Conservation (phyloP, 768 basidiomycete species). For the Termitomyces sp. region DNA sequence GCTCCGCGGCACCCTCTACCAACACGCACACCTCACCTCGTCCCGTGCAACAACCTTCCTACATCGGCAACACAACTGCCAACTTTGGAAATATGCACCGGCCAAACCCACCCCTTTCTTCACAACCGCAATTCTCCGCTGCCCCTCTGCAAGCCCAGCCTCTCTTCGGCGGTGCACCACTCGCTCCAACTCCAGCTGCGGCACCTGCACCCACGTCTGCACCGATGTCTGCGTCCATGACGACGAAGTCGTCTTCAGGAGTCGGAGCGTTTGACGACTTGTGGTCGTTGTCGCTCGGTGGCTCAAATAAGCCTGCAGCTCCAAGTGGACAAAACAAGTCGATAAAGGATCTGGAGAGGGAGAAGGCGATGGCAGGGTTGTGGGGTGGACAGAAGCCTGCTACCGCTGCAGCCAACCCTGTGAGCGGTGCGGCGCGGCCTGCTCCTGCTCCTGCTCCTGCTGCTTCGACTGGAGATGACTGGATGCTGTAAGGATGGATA, state of each 20-base stretch:
- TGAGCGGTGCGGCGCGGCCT: not conserved
- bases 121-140: slow-evolving; percentile 24
- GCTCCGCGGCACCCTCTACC: slow-evolving; percentile 22
- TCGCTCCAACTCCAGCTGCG: slow-evolving; percentile 26
- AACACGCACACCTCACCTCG: slow-evolving; percentile 20
- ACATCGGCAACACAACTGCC: slow-evolving; percentile 17
- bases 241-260: slow-evolving; percentile 32
- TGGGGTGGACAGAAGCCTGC: slow-evolving; percentile 51
- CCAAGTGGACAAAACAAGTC: slow-evolving; percentile 45
- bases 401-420: not conserved
- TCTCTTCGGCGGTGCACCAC: slow-evolving; percentile 26
- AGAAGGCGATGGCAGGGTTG: slow-evolving; percentile 75
- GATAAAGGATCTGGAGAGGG: slow-evolving; percentile 85
- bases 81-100: slow-evolving; percentile 29
- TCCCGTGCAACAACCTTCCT: slow-evolving; percentile 21
- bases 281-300: slow-evolving; percentile 77
- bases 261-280: slow-evolving; percentile 78
- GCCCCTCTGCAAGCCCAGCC: slow-evolving; percentile 20
- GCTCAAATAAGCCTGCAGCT: slow-evolving; percentile 32
- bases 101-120: slow-evolving; percentile 29
- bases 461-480: slow-evolving; percentile 7
- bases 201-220: slow-evolving; percentile 11
- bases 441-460: not conserved
- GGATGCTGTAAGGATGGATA: slow-evolving; percentile 2
- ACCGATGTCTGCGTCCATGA: not conserved